Percentiles rank a stretch among this genome's conserved stretches.
These are phyloP conservation scores for Arthrobotrys musiformis DNA, from an alignment of 2,329 filamentous ascomycete species.

Conservation along the genomic window DNA sequence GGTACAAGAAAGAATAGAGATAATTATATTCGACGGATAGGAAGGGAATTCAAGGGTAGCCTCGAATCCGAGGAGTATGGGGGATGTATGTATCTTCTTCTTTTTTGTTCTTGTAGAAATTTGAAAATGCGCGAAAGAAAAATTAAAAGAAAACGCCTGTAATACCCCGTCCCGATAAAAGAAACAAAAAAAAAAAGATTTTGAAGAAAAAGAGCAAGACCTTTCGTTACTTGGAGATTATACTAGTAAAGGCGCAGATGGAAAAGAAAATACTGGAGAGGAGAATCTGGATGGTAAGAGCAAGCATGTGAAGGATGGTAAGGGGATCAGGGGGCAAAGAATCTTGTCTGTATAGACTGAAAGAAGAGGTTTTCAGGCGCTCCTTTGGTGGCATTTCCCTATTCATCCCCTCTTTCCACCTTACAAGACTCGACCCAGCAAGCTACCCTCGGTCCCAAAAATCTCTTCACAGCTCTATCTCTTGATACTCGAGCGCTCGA, in stretches of 20 bases:
- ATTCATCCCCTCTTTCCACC: background rate
- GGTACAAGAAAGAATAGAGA: constrained; percentile 12
- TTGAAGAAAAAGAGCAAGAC: constrained; percentile 27
- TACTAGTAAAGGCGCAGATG: constrained; percentile 36
- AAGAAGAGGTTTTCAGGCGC: background rate
- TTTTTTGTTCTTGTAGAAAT: constrained; percentile 1
- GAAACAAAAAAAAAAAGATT: constrained; percentile 18
- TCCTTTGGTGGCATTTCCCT: background rate
- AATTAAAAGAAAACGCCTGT: constrained; percentile 54
- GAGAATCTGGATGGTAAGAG: background rate
- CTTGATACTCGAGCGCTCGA: constrained; percentile 69
- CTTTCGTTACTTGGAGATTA: constrained; percentile 41
- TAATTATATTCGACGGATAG: background rate
- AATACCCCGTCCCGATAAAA: constrained; percentile 30
- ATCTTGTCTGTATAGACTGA: background rate
- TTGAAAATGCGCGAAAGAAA: background rate
- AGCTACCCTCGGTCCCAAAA: background rate
- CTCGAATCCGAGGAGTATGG: background rate
- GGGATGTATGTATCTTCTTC: constrained; percentile 18
- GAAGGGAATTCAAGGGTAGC: background rate
- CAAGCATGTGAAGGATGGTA: background rate
- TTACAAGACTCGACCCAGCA: background rate
- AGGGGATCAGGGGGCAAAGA: background rate
- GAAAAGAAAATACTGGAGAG: constrained; percentile 12
- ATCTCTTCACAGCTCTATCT: constrained; percentile 40